These are phyloP conservation scores for Lyophyllum atratum DNA, from an alignment of 768 basidiomycete genomes.

Conservation along the genomic window DNA sequence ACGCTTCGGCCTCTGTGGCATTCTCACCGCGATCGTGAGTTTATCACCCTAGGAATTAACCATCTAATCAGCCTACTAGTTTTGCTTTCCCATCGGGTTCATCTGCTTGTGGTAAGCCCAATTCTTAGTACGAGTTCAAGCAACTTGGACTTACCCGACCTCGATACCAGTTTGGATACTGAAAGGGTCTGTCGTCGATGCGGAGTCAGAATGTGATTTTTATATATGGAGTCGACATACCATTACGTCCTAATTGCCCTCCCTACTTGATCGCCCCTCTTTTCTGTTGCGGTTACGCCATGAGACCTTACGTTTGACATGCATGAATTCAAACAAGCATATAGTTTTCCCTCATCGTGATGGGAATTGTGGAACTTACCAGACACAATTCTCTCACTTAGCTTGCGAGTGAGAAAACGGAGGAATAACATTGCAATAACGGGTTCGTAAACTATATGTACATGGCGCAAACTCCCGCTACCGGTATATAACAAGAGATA, in stretches of 20 bases:
- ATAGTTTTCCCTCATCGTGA: no score
- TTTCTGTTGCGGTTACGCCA: not conserved
- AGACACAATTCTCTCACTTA: no score
- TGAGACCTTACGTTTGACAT: not conserved
- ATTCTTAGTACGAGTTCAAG: not conserved
- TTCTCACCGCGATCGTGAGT: constrained; percentile 28
- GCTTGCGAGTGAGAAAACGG: not conserved
- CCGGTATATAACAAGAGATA: constrained; percentile 4
- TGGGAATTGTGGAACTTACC: no score
- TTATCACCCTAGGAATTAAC: not conserved
- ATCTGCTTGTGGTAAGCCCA: constrained; percentile 26
- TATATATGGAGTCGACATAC: no score
- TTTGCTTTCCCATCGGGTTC: constrained; percentile 26
- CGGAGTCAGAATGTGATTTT: constrained; percentile 28
- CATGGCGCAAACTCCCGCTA: not conserved
- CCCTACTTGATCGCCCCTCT: no score
- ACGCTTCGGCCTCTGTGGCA: constrained; percentile 29
- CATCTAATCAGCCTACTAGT: constrained; percentile 7
- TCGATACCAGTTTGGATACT: constrained; percentile 26
- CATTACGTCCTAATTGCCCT: no score
- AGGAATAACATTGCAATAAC: not conserved
- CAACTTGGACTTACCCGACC: not conserved
- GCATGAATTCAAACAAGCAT: not conserved
- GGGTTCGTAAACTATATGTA: not conserved
- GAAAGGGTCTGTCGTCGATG: constrained; percentile 33